These are phyloP conservation scores for Breynia disticha DNA, from an alignment of 441 rosid species.

Conservation along the genomic window DNA sequence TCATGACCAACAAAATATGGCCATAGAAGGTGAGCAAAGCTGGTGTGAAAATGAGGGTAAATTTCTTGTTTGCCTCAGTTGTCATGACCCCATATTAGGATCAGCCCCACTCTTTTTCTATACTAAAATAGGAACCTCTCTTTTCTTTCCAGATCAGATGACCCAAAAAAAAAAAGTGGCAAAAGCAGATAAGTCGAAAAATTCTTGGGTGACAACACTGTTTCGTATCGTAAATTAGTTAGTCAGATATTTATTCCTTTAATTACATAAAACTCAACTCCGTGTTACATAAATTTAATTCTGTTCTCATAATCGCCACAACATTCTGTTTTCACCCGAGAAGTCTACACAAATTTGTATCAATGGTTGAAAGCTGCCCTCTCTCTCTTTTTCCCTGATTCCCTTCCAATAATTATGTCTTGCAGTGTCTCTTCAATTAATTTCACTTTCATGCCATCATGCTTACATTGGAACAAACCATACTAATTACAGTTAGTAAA, in stretches of 20 bases:
- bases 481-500: conserved; percentile 20
- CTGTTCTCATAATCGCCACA: too few relatives aligned
- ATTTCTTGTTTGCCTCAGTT: conserved; percentile 26
- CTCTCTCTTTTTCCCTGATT: conserved; percentile 23
- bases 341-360: conserved; percentile 19
- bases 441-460: conserved; percentile 25
- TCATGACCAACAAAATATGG: conserved; percentile 17
- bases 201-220: too few relatives aligned
- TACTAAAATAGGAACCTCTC: conserved; percentile 18
- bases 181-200: conserved; percentile 24
- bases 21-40: conserved; percentile 18
- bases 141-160: conserved; percentile 42
- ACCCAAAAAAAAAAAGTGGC: conserved; percentile 29
- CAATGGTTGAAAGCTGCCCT: conserved; percentile 15
- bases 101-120: conserved; percentile 15
- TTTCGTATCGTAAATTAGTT: too few relatives aligned
- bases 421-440: conserved; percentile 22
- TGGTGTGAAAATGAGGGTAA: conserved; percentile 15
- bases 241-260: too few relatives aligned
- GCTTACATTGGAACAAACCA: conserved; percentile 8
- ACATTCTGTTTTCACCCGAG: too few relatives aligned
- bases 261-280: too few relatives aligned
- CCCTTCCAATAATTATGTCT: conserved; percentile 45
- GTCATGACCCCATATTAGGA: conserved; percentile 44
- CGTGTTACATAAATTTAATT: too few relatives aligned